A percentile compares a stretch with the other conserved stretches of the same genome.
Conservation (phyloP, 2,329 filamentous ascomycete genomes). For the Fusarium luffae region DNA sequence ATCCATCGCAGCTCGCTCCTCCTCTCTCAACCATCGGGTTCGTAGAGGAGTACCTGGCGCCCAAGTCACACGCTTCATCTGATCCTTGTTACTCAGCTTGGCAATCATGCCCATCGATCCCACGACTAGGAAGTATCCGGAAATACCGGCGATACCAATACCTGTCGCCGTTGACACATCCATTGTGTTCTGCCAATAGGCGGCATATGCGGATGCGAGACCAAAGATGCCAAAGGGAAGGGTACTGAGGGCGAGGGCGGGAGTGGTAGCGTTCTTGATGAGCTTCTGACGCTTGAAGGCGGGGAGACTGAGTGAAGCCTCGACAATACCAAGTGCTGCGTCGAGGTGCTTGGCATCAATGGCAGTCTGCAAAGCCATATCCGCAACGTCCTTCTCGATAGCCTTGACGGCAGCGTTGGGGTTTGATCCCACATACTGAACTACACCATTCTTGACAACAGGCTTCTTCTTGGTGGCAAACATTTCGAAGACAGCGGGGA, state of each 20-base stretch:
- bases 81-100: constrained; percentile 88
- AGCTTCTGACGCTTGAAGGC: constrained; percentile 77
- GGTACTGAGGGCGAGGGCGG: constrained; percentile 65
- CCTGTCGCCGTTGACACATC: constrained; percentile 78
- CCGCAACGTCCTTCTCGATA: constrained; percentile 76
- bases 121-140: constrained; percentile 86
- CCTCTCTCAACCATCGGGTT: constrained; percentile 87
- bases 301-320: constrained; percentile 73
- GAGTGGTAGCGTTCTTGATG: constrained; percentile 70
- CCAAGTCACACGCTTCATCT: constrained; percentile 96
- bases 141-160: constrained; percentile 81
- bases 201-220: constrained; percentile 66
- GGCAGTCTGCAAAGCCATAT: constrained; percentile 80
- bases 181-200: constrained; percentile 72
- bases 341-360: constrained; percentile 82
- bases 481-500: constrained; percentile 82
- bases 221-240: constrained; percentile 77
- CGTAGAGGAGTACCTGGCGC: constrained; percentile 81
- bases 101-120: constrained; percentile 86
- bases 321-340: constrained; percentile 79
- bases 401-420: constrained; percentile 77
- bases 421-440: constrained; percentile 71
- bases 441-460: constrained; percentile 65
- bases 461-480: constrained; percentile 87
- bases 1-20: constrained; percentile 89